Percentiles rank a stretch among this genome's conserved stretches.
Conservation (phyloP, 208 protist genomes). For the Trichomonas gallinae region DNA sequence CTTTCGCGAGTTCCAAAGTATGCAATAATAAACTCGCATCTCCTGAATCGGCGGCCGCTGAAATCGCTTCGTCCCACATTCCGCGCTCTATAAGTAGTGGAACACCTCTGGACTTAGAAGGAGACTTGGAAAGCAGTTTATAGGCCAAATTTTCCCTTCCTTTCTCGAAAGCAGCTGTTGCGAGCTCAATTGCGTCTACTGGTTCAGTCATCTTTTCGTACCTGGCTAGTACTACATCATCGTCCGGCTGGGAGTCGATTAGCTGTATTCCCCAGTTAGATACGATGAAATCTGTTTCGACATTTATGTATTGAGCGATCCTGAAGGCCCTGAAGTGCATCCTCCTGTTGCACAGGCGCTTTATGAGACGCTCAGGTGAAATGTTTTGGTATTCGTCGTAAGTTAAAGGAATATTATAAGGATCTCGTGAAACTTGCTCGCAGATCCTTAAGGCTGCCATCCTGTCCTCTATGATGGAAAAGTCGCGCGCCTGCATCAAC, state of each 20-base stretch:
- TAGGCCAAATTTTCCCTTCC: neutral
- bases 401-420: neutral
- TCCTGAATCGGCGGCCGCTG: neutral
- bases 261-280: neutral
- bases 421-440: neutral
- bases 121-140: neutral
- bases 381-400: neutral
- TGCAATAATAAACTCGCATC: neutral
- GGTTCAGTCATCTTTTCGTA: neutral
- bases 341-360: neutral
- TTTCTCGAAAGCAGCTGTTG: neutral
- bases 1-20: neutral
- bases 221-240: neutral
- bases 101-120: neutral
- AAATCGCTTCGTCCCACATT: neutral
- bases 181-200: neutral
- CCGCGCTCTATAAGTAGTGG: neutral
- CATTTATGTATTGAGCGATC: neutral
- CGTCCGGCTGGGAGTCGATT: neutral
- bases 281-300: neutral
- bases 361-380: neutral
- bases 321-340: neutral
- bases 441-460: neutral
- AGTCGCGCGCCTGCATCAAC: neutral
- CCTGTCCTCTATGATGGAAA: neutral